Percentiles rank a stretch among this genome's conserved stretches.
These are phyloP conservation scores for Botryotinia narcissicola DNA, from an alignment of 2,329 filamentous ascomycete species.

Conservation along the genomic window DNA sequence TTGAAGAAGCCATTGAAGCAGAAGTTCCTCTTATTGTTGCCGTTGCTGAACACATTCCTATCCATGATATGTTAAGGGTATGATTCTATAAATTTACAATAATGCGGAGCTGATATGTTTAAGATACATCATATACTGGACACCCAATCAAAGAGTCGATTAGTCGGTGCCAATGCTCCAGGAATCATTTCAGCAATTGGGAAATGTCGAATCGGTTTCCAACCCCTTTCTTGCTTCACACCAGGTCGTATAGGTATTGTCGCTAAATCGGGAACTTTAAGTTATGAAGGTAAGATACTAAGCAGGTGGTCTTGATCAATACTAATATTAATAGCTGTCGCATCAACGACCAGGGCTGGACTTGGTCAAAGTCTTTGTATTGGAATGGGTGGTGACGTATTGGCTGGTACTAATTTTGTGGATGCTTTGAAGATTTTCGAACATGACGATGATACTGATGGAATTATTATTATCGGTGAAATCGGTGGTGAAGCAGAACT, in stretches of 20 bases:
- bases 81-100: slow-evolving; percentile 25
- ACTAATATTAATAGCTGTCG: slow-evolving; percentile 51
- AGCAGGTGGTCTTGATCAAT: not conserved
- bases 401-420: slow-evolving; percentile 71
- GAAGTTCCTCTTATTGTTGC: slow-evolving; percentile 74
- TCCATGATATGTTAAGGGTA: slow-evolving; percentile 70
- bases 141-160: slow-evolving; percentile 64
- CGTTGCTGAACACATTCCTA: slow-evolving; percentile 71
- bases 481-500: slow-evolving; percentile 64
- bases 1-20: slow-evolving; percentile 76
- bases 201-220: slow-evolving; percentile 70
- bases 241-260: slow-evolving; percentile 68
- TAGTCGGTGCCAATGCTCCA: slow-evolving; percentile 71
- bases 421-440: slow-evolving; percentile 68
- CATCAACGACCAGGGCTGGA: slow-evolving; percentile 65
- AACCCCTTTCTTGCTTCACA: slow-evolving; percentile 70
- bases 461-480: slow-evolving; percentile 66
- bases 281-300: slow-evolving; percentile 55
- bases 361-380: slow-evolving; percentile 72
- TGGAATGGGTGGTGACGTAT: slow-evolving; percentile 69
- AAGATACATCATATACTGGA: slow-evolving; percentile 67
- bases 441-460: slow-evolving; percentile 62
- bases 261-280: slow-evolving; percentile 71
- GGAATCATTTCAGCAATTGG: slow-evolving; percentile 72
- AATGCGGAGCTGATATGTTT: not conserved